Evolutionary conservation across 176 grass and related monocot species (phyloP), one percentile per base, ranked within the genome.

Genomic region (Carex littledalei): DNA sequence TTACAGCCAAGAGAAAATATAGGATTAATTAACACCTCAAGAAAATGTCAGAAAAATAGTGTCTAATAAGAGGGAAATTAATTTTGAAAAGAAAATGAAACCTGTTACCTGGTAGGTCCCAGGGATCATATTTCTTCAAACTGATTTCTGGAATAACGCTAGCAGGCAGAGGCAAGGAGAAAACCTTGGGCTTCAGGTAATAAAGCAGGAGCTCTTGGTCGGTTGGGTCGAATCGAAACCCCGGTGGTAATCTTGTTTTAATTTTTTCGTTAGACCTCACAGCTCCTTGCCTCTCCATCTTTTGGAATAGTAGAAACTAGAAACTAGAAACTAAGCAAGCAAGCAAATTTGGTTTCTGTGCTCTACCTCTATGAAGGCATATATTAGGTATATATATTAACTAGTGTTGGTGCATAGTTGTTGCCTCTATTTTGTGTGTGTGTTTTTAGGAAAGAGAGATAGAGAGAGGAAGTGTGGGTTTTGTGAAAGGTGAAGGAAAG

Each of bases 171-270:
- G 96, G 91, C 84, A 69, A 89, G 6, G 87, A 77, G 34, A 95
- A 64, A 17, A 66, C 91, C 87, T 98, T 98, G 47, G 93, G 89
- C 74, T 86, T 91, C 60, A 98, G 96, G 84, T 98, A 98, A 86
- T 98, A 88, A 8, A 95, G 86, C 56, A 98, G 58, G 0, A 98
- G 89, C 83, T 98, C 96, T 87, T 98, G 93, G 74, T 98, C 96
- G 4, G 96, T 98, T 18, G 96, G 96, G 45, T 89, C 87, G 87
- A 98, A 98, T 5, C 96, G 87, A 86, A 98, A 98, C 2, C 96
- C 93, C 16, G 94, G 91, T 13, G 93, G 96, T 26, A 98, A 80
- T 8, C 62, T 84, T 32, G 69, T 41, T 56, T 32, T 78, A 6
- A 62, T 52, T 68, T 17, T 77, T 53, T 86, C 60, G 0, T 63